A percentile compares a stretch with the other conserved stretches of the same genome.
These are phyloP conservation scores for Pterocarpus santalinus DNA, from an alignment of 306 rosid species.

Conservation along the genomic window DNA sequence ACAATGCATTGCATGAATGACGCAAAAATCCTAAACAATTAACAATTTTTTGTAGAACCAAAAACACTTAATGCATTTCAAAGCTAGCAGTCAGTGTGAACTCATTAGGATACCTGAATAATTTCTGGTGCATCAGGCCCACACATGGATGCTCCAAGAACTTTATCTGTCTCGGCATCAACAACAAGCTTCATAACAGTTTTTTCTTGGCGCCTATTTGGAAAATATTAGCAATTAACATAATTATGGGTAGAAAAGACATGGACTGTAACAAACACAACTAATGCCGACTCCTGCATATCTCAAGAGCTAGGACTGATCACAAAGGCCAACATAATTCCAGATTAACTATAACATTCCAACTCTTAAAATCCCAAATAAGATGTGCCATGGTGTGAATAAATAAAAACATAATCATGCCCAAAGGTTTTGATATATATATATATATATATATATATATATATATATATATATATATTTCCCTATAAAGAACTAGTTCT, in stretches of 20 bases:
- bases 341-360: conserved; percentile 13
- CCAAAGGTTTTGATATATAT: neutral
- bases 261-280: conserved; percentile 14
- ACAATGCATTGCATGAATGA: neutral
- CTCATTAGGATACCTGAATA: conserved; percentile 71
- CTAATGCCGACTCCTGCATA: neutral
- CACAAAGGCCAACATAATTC: conserved; percentile 9
- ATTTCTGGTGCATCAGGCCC: conserved; percentile 98
- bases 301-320: conserved; percentile 21
- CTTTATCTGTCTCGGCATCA: conserved; percentile 86
- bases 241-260: neutral
- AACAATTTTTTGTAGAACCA: too few relatives aligned
- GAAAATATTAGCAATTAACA: conserved; percentile 41
- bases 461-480: conserved; percentile 4
- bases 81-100: conserved; percentile 15
- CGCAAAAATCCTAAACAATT: too few relatives aligned
- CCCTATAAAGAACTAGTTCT: conserved; percentile 6
- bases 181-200: conserved; percentile 92
- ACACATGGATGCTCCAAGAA: conserved; percentile 92
- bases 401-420: neutral
- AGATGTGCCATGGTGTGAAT: neutral
- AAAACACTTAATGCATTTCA: conserved; percentile 18
- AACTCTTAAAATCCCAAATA: conserved; percentile 11
- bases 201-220: conserved; percentile 91
- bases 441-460: neutral